Percentiles rank a stretch among this genome's conserved stretches.
Conservation (phyloP, 352 stramenopile species). For the Pythium coloratum region DNA sequence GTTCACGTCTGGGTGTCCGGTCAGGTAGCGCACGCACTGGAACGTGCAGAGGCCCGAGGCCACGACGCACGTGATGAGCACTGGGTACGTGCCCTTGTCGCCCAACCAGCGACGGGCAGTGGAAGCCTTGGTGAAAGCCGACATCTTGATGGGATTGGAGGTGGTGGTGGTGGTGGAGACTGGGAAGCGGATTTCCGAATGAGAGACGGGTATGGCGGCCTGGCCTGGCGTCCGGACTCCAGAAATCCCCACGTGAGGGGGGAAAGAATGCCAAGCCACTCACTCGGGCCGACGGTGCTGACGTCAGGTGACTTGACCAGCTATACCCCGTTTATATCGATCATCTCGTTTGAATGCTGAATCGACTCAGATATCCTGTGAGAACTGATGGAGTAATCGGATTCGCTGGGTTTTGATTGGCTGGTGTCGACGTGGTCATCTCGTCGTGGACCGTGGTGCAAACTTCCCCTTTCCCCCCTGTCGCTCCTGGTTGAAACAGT, state of each 20-base stretch:
- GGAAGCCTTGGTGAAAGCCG: constrained; percentile 45
- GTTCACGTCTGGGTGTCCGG: constrained; percentile 69
- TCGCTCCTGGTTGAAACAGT: constrained; percentile 12
- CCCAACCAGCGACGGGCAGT: constrained; percentile 70
- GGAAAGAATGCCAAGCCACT: constrained; percentile 16
- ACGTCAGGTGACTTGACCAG: constrained; percentile 19
- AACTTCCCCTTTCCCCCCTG: constrained; percentile 12
- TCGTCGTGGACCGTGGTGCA: neutral
- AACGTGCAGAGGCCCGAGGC: constrained; percentile 66
- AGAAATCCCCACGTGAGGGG: constrained; percentile 1
- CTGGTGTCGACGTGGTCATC: constrained; percentile 27
- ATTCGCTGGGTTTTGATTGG: constrained; percentile 27
- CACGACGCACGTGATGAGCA: constrained; percentile 67
- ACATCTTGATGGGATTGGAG: constrained; percentile 37
- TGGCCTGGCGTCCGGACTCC: neutral
- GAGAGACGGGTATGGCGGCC: constrained; percentile 23
- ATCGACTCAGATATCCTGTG: neutral
- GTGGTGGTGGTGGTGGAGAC: constrained; percentile 7
- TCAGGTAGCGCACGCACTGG: constrained; percentile 71
- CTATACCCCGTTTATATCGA: constrained; percentile 15
- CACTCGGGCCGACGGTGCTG: constrained; percentile 23
- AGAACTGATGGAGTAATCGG: neutral
- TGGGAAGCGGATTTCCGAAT: constrained; percentile 68
- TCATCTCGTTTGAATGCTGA: constrained; percentile 1
- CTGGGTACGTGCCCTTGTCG: constrained; percentile 75